Conservation (phyloP, 495 filamentous ascomycete genomes). For the Penicillium pulvis region DNA sequence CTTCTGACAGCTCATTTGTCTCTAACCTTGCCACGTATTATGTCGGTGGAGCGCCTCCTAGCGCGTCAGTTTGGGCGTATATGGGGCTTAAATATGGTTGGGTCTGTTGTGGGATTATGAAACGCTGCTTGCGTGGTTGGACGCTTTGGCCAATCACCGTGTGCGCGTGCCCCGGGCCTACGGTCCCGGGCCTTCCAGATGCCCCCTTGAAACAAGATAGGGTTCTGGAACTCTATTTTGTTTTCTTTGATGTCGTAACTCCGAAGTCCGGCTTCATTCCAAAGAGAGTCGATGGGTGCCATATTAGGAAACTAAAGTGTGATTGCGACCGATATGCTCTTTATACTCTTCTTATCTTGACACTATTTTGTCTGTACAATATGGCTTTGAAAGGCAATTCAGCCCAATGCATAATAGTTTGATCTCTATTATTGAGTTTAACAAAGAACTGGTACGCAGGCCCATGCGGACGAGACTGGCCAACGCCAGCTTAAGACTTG, state of each 20-base stretch:
- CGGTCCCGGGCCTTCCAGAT: background rate
- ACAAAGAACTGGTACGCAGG: too few species aligned
- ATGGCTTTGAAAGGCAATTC: too few species aligned
- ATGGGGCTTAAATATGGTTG: background rate
- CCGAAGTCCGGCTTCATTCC: background rate
- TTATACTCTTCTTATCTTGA: too few species aligned
- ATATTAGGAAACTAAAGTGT: too few species aligned
- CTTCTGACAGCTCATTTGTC: slow-evolving; percentile 24
- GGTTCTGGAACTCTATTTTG: background rate
- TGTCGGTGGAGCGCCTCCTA: slow-evolving; percentile 21
- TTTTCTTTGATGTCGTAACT: background rate
- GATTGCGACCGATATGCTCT: too few species aligned
- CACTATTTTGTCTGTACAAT: too few species aligned
- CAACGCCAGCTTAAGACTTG: too few species aligned
- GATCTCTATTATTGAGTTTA: too few species aligned
- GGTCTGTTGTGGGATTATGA: slow-evolving; percentile 15
- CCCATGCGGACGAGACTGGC: too few species aligned
- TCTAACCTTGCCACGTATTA: slow-evolving; percentile 21
- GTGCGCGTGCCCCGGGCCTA: too few species aligned
- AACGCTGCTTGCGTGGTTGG: slow-evolving; percentile 21
- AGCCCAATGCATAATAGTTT: too few species aligned
- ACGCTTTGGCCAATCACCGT: background rate
- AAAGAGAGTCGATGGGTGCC: background rate
- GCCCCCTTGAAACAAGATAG: background rate
- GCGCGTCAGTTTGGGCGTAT: slow-evolving; percentile 15